phyloP scores from a whole-genome alignment of 2,329 filamentous ascomycete species.

The Penicillium polonicum region DNA sequence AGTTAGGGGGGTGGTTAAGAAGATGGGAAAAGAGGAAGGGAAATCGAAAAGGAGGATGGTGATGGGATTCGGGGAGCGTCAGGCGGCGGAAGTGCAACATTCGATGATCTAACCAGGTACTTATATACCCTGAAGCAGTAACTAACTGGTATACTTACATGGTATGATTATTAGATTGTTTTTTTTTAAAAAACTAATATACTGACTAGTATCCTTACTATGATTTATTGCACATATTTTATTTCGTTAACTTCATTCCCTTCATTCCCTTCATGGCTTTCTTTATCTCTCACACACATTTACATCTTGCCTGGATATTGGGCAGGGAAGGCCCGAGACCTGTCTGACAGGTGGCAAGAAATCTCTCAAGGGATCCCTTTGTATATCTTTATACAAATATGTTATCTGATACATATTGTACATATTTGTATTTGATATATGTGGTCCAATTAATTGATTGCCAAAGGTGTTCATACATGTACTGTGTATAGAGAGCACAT shows the following conservation, averaged over 20 bases:
- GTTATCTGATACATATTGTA: neutral
- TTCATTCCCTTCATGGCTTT: neutral
- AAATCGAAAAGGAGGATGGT: slow-evolving; percentile 18
- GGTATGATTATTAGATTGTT: neutral
- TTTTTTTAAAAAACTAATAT: neutral
- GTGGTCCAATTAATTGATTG: neutral
- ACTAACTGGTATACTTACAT: too few species aligned
- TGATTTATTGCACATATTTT: neutral
- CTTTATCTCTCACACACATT: neutral
- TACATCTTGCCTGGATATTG: slow-evolving; percentile 1
- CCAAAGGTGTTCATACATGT: neutral
- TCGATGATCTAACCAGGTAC: slow-evolving; percentile 21
- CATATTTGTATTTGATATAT: neutral
- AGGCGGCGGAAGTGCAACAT: slow-evolving; percentile 37
- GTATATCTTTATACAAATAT: neutral
- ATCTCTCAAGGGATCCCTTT: neutral
- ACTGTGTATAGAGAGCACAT: neutral
- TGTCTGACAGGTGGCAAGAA: neutral
- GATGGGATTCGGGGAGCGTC: slow-evolving; percentile 36
- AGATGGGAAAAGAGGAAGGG: slow-evolving; percentile 4
- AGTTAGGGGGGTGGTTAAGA: slow-evolving; percentile 2
- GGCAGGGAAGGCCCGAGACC: slow-evolving; percentile 6
- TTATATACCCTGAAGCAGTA: neutral
- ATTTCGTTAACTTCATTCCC: too few species aligned
- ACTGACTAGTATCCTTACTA: neutral